These are phyloP conservation scores for Phytopythium cucurbitacearum DNA, from an alignment of 352 stramenopile genomes.

Conservation along the genomic window DNA sequence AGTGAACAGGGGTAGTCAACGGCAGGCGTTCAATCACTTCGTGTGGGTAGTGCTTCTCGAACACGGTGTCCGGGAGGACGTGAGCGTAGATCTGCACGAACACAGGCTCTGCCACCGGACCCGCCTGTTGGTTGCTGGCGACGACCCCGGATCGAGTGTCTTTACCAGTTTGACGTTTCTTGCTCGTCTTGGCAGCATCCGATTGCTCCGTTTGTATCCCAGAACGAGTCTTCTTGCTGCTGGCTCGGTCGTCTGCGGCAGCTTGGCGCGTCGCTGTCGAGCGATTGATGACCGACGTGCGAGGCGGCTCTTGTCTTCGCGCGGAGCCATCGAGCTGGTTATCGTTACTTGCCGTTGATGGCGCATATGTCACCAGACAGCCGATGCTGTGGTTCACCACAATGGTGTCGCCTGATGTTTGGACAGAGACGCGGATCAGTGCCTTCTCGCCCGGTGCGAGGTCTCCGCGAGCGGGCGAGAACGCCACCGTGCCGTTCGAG, in stretches of 20 bases:
- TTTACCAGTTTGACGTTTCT: background rate
- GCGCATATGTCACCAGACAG: constrained; percentile 36
- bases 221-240: background rate
- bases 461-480: constrained; percentile 46
- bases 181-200: background rate
- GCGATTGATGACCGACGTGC: constrained; percentile 50
- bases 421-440: constrained; percentile 52
- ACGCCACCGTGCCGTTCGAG: constrained; percentile 33
- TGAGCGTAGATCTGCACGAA: constrained; percentile 58
- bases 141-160: background rate
- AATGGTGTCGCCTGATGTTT: constrained; percentile 27
- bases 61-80: constrained; percentile 37
- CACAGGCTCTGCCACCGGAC: constrained; percentile 11
- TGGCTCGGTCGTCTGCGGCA: constrained; percentile 20
- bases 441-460: constrained; percentile 39
- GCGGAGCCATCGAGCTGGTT: background rate
- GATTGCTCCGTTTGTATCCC: too few relatives aligned
- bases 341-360: background rate
- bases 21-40: constrained; percentile 28
- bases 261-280: constrained; percentile 63
- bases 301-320: constrained; percentile 2
- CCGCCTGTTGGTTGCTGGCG: too few relatives aligned
- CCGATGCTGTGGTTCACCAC: constrained; percentile 69
- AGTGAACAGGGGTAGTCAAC: constrained; percentile 14
- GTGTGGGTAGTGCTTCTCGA: constrained; percentile 46